Base-by-base conservation (phyloP, 495 filamentous ascomycete species). In the Neurospora sp. region DNA sequence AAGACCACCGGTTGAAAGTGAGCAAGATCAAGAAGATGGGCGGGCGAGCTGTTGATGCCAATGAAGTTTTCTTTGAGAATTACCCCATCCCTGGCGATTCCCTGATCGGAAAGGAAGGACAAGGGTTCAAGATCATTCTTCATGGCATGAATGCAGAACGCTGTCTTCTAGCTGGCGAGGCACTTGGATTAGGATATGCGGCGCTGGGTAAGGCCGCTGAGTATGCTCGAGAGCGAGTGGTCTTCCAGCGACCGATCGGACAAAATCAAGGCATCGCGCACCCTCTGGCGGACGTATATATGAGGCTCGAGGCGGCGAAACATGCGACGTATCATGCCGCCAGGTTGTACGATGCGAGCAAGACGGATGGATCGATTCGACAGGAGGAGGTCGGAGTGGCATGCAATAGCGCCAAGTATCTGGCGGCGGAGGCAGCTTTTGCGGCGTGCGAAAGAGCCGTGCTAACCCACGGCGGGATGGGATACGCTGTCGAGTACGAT, bases 141-240 rank as follows among this genome's bases (percentile, higher is more conserved):
- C 92, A 94, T 79, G 92, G 92, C 31, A 92, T 95, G 92, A 95
- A 94, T 74, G 91, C 92, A 6, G 92, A 95, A 80, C 87, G 92
- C 39, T 92, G 90, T 77, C 86, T 94, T 5, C 84, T 94, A 0
- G 91, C 91, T 16, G 92, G 91, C 46, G 92, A 94, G 84, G 91
- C 92, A 0, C 81, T 94, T 4, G 92, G 92, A 6, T 83, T 94
- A 5, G 92, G 92, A 1, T 94, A 94, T 75, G 90, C 87, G 0
- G 92, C 92, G 2, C 82, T 95, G 37, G 84, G 85, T 46, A 84
- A 85, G 70, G 90, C 92, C 1, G 82, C 90, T 0, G 83, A 84
- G 27, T 94, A 94, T 75, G 91, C 92, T 2, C 85, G 86, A 68
- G 89, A 92, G 42, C 85, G 92, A 0, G 81, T 89, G 4, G 90